These are phyloP conservation scores for Phytopythium kandeliae DNA, from an alignment of 352 stramenopile genomes.

Conservation along the genomic window DNA sequence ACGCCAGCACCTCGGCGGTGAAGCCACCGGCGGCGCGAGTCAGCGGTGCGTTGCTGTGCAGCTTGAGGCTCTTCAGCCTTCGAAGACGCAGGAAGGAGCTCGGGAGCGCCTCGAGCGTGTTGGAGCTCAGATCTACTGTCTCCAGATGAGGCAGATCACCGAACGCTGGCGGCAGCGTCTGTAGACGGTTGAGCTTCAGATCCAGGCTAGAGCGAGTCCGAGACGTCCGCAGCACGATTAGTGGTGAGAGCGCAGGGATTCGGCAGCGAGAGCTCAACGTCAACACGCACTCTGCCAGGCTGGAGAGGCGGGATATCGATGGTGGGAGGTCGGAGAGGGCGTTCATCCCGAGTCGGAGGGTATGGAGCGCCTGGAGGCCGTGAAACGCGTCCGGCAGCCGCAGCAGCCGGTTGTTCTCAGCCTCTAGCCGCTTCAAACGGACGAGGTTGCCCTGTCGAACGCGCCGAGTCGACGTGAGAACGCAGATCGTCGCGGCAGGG, in stretches of 20 bases:
- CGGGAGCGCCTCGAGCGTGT: constrained; percentile 42
- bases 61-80: constrained; percentile 34
- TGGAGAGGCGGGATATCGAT: constrained; percentile 42
- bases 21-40: constrained; percentile 20
- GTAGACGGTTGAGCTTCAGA: constrained; percentile 68
- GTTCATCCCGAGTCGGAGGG: constrained; percentile 56
- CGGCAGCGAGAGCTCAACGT: no score
- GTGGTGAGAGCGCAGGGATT: no score
- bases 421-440: constrained; percentile 49
- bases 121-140: constrained; percentile 54
- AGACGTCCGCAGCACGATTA: no score
- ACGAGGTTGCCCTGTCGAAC: constrained; percentile 41
- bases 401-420: constrained; percentile 66
- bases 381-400: constrained; percentile 49
- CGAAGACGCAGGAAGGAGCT: constrained; percentile 39
- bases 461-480: neutral
- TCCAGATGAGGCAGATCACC: constrained; percentile 35
- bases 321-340: constrained; percentile 35
- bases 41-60: constrained; percentile 48
- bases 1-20: constrained; percentile 30
- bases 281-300: constrained; percentile 45
- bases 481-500: no score
- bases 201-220: constrained; percentile 24
- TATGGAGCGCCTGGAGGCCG: constrained; percentile 35
- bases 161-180: constrained; percentile 33